Conservation (phyloP, 176 grass and related monocot species). For the Phyllostachys edulis region DNA sequence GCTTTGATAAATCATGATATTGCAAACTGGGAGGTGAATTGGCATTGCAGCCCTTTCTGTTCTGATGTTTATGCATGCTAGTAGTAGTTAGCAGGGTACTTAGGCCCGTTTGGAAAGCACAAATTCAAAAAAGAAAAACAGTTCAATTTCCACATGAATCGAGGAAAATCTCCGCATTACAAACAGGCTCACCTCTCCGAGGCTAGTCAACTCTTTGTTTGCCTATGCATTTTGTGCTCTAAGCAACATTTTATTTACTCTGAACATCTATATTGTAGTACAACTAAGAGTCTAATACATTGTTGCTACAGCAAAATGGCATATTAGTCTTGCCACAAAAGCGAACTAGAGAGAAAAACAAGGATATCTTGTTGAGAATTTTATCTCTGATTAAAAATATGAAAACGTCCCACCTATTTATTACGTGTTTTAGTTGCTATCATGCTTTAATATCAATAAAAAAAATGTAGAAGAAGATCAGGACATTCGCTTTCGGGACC, state of each 20-base stretch:
- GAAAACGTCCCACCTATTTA: background rate
- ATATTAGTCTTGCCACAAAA: background rate
- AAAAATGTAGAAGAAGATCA: background rate
- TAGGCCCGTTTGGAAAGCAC: too few species aligned
- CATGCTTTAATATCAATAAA: background rate
- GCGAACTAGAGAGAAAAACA: background rate
- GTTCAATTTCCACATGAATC: too few species aligned
- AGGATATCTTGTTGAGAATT: background rate
- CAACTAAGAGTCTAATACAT: background rate
- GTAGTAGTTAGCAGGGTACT: too few species aligned
- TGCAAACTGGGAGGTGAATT: background rate
- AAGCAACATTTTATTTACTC: background rate
- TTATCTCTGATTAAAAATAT: background rate
- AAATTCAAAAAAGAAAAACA: too few species aligned
- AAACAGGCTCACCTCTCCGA: too few species aligned
- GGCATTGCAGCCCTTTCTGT: background rate
- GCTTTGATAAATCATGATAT: background rate
- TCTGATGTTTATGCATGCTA: background rate
- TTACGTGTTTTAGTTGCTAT: background rate
- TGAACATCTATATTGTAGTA: background rate
- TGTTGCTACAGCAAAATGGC: background rate
- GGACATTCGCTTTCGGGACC: slow-evolving; percentile 24
- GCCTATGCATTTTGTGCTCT: background rate
- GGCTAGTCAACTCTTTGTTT: background rate
- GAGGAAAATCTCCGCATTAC: too few species aligned